A percentile compares a stretch with the other conserved stretches of the same genome.
Conservation (phyloP, 2,329 filamentous ascomycete species). For the Alternaria brassicicola region DNA sequence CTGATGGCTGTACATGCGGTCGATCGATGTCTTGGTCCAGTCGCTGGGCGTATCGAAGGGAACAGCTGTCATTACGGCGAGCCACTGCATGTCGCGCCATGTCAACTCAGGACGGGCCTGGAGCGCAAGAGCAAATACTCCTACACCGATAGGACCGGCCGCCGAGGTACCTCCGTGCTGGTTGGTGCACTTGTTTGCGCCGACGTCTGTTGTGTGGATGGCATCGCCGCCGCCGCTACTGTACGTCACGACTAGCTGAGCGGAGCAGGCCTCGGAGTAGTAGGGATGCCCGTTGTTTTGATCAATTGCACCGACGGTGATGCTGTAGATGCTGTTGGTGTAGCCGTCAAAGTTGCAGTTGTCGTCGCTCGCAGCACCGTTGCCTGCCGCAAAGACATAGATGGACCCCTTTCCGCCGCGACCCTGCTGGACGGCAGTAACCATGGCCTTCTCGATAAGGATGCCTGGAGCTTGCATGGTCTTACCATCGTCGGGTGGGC, state of each 20-base stretch:
- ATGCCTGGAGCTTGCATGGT: slow-evolving; percentile 95
- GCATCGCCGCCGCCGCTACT: slow-evolving; percentile 87
- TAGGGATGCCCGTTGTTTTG: slow-evolving; percentile 86
- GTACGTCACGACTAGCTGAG: slow-evolving; percentile 94
- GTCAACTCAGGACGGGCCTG: slow-evolving; percentile 83
- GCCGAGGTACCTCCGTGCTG: slow-evolving; percentile 95
- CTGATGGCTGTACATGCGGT: slow-evolving; percentile 88
- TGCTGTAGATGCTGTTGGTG: slow-evolving; percentile 99
- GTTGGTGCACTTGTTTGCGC: slow-evolving; percentile 75
- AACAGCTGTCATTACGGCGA: slow-evolving; percentile 82
- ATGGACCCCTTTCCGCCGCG: slow-evolving; percentile 84
- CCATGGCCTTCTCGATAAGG: slow-evolving; percentile 86
- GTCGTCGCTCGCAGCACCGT: slow-evolving; percentile 83
- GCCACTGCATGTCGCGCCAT: slow-evolving; percentile 94
- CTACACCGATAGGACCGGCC: slow-evolving; percentile 88
- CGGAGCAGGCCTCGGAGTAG: slow-evolving; percentile 96
- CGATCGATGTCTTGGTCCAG: slow-evolving; percentile 82
- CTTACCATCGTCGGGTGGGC: slow-evolving; percentile 87
- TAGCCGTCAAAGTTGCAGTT: slow-evolving; percentile 99
- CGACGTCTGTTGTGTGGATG: slow-evolving; percentile 97
- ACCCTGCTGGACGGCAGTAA: slow-evolving; percentile 89
- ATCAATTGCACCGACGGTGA: slow-evolving; percentile 93
- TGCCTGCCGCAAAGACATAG: slow-evolving; percentile 96
- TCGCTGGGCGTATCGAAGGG: slow-evolving; percentile 77
- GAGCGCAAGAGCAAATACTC: slow-evolving; percentile 87